Evolutionary conservation across 2,329 filamentous ascomycete species (phyloP).

Genomic region (Calonectria pseudoturangicola): DNA sequence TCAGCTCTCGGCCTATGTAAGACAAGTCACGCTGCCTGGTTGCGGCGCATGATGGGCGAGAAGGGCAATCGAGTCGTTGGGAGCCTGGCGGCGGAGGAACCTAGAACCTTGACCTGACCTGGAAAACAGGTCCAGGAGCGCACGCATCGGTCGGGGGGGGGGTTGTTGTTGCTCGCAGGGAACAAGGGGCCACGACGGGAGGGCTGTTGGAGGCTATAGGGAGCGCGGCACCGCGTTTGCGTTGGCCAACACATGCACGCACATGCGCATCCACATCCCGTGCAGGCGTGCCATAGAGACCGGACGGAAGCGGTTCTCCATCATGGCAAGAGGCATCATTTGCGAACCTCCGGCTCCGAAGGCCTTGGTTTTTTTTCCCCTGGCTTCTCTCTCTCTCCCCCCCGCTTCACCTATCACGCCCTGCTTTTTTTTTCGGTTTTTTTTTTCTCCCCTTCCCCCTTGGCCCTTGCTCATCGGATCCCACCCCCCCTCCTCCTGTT

Average conservation of each 20-base stretch:
- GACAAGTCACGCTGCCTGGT: slow-evolving; percentile 36
- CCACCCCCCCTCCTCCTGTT: slow-evolving; percentile 13
- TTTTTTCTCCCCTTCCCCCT: background rate
- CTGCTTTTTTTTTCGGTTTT: too few species aligned
- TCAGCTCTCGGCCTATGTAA: slow-evolving; percentile 14
- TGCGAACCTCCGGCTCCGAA: slow-evolving; percentile 30
- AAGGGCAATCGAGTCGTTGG: slow-evolving; percentile 48
- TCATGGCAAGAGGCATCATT: slow-evolving; percentile 24
- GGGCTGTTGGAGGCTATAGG: slow-evolving; percentile 20
- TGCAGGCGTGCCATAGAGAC: slow-evolving; percentile 26
- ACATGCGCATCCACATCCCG: slow-evolving; percentile 27
- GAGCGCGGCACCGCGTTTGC: slow-evolving; percentile 34
- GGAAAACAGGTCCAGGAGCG: slow-evolving; percentile 8
- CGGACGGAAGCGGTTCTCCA: slow-evolving; percentile 20
- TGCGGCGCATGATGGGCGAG: slow-evolving; percentile 40
- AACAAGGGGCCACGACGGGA: slow-evolving; percentile 25
- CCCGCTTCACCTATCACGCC: slow-evolving; percentile 14
- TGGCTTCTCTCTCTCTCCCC: too few species aligned
- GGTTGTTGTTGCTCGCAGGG: slow-evolving; percentile 23
- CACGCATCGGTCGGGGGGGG: slow-evolving; percentile 5
- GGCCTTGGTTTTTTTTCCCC: background rate
- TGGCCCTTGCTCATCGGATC: slow-evolving; percentile 10
- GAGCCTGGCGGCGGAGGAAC: slow-evolving; percentile 24
- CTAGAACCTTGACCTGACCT: slow-evolving; percentile 41
- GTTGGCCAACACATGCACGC: slow-evolving; percentile 33